Conservation (phyloP, 2,329 filamentous ascomycete genomes). For the Pseudocercospora eumusae region DNA sequence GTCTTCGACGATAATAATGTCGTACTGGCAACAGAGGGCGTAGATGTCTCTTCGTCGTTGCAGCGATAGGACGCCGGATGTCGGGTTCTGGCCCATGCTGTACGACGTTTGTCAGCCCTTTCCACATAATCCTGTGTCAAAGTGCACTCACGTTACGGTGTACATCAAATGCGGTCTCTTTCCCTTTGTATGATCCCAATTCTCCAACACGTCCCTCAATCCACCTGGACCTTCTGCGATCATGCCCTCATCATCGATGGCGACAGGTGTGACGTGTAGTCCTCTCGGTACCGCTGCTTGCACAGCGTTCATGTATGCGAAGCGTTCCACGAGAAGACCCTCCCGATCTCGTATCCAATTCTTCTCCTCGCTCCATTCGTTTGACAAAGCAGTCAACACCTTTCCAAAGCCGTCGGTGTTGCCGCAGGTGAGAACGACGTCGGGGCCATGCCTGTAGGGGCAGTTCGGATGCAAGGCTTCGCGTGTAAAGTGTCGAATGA, state of each 20-base stretch:
- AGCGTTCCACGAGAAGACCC: constrained; percentile 77
- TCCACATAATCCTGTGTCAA: neutral
- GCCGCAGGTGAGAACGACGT: constrained; percentile 77
- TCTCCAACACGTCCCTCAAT: constrained; percentile 73
- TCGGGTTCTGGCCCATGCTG: constrained; percentile 88
- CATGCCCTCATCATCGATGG: constrained; percentile 80
- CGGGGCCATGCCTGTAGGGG: constrained; percentile 74
- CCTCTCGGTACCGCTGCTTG: constrained; percentile 67
- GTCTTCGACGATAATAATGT: constrained; percentile 89
- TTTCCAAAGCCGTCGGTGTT: constrained; percentile 85
- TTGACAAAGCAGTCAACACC: constrained; percentile 70
- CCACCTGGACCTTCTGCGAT: constrained; percentile 70
- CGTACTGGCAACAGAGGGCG: constrained; percentile 75
- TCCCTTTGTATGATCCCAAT: constrained; percentile 76
- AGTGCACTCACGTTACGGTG: constrained; percentile 72
- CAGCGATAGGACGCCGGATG: constrained; percentile 71
- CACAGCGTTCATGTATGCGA: constrained; percentile 76
- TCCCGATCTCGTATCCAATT: constrained; percentile 70
- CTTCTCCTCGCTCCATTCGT: constrained; percentile 70
- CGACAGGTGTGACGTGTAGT: constrained; percentile 71
- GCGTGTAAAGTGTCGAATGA: constrained; percentile 75
- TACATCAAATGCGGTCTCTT: constrained; percentile 82
- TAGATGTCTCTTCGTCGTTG: constrained; percentile 78
- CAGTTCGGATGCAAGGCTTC: constrained; percentile 78
- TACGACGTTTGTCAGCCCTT: constrained; percentile 9